Conservation (phyloP, 192 early-diverging fungal species). For the Jimgerdemannia lactiflua region DNA sequence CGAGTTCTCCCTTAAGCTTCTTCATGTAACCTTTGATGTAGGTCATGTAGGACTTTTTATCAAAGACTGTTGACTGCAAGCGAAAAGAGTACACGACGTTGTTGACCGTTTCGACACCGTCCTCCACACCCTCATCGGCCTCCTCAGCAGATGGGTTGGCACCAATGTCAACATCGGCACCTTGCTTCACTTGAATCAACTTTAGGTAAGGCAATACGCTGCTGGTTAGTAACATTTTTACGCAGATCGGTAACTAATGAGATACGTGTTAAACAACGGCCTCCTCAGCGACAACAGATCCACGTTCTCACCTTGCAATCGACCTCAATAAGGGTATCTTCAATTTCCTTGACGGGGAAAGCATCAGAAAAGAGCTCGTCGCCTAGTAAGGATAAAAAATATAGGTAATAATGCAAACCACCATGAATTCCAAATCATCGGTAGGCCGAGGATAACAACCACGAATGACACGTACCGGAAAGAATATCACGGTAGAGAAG, state of each 20-base stretch:
- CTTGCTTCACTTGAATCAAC: slow-evolving; percentile 61
- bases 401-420: too few relatives aligned
- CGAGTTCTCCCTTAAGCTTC: slow-evolving; percentile 63
- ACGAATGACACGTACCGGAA: too few relatives aligned
- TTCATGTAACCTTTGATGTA: slow-evolving; percentile 97
- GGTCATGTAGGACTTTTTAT: slow-evolving; percentile 88
- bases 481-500: too few relatives aligned
- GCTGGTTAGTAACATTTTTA: slow-evolving; percentile 5
- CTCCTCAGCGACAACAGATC: neutral
- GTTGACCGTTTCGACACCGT: slow-evolving; percentile 65
- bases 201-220: slow-evolving; percentile 9
- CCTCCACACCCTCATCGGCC: slow-evolving; percentile 64
- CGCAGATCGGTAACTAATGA: neutral
- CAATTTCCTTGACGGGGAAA: slow-evolving; percentile 63
- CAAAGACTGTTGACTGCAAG: slow-evolving; percentile 71
- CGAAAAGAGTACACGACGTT: slow-evolving; percentile 83
- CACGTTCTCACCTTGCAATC: slow-evolving; percentile 61
- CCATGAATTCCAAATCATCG: too few relatives aligned
- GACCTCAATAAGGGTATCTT: slow-evolving; percentile 68
- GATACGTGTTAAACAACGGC: neutral
- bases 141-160: slow-evolving; percentile 92
- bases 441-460: too few relatives aligned
- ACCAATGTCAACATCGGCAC: slow-evolving; percentile 79
- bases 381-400: slow-evolving; percentile 29
- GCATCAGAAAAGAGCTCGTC: slow-evolving; percentile 94